Conservation (phyloP, 2,329 filamentous ascomycete species). For the Ophiostoma perfectum region DNA sequence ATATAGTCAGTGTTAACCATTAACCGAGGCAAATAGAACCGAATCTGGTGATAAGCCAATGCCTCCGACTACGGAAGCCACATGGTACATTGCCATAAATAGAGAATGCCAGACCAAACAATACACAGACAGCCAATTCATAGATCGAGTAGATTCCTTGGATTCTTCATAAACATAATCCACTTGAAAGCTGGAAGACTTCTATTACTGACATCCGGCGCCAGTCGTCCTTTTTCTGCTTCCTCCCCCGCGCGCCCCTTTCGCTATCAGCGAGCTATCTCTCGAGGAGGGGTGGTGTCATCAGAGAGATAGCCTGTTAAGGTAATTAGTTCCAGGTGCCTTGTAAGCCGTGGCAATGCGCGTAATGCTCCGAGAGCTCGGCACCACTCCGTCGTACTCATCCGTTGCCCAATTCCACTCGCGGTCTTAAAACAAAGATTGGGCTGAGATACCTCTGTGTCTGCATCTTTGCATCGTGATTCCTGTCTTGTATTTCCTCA, state of each 20-base stretch:
- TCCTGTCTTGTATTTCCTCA: no score
- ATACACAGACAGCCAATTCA: not conserved
- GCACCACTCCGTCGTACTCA: not conserved
- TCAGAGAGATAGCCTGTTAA: conserved; percentile 1
- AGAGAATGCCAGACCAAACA: no score
- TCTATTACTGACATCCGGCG: not conserved
- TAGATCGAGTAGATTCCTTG: no score
- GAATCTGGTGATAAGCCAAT: not conserved
- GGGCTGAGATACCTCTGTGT: no score
- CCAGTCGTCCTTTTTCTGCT: conserved; percentile 6
- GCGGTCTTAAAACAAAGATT: no score
- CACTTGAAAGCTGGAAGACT: not conserved
- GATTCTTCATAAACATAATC: no score
- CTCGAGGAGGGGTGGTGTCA: conserved; percentile 9
- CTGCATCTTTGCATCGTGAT: no score
- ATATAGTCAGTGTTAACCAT: no score
- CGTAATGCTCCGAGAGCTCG: not conserved
- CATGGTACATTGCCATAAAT: not conserved
- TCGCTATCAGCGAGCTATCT: conserved; percentile 5
- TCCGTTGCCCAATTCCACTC: not conserved
- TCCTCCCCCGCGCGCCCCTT: not conserved
- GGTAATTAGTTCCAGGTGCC: conserved; percentile 4
- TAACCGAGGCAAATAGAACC: no score
- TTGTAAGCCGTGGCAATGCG: conserved; percentile 4
- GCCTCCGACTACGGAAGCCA: not conserved